These are phyloP conservation scores for Suhomyces wounanorum DNA, from an alignment of 1,139 yeast genomes.

Conservation along the genomic window DNA sequence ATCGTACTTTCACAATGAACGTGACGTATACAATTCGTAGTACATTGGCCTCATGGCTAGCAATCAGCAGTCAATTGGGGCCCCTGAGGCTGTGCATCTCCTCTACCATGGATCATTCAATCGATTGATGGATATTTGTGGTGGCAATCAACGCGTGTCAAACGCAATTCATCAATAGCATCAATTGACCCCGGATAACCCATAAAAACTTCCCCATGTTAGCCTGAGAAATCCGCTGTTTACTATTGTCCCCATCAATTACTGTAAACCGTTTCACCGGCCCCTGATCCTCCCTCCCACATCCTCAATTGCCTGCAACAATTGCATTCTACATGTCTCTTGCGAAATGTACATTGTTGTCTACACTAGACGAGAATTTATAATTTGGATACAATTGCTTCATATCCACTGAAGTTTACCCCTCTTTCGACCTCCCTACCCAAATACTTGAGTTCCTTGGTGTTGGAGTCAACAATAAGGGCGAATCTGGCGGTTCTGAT, in stretches of 20 bases:
- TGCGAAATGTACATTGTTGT: background rate
- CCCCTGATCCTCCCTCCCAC: no score
- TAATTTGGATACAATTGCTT: slow-evolving; percentile 19
- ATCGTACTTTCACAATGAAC: slow-evolving; percentile 1
- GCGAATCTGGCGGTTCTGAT: slow-evolving; percentile 75
- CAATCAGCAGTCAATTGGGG: no score
- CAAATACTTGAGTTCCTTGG: slow-evolving; percentile 19
- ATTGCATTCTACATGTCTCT: background rate
- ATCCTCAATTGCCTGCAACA: no score
- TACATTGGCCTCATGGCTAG: background rate
- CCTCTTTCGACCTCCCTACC: slow-evolving; percentile 34
- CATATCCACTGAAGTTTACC: slow-evolving; percentile 30
- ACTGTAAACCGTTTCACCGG: no score
- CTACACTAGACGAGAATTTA: background rate
- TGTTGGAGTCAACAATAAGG: slow-evolving; percentile 52
- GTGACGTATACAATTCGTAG: background rate
- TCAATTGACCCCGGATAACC: background rate
- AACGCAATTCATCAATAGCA: background rate
- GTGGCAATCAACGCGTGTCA: no score
- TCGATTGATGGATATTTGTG: background rate
- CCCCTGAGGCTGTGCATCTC: no score
- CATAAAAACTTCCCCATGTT: no score
- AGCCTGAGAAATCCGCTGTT: no score
- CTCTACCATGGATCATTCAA: background rate
- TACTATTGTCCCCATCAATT: background rate